Evolutionary conservation across 768 basidiomycete genomes (phyloP).

Genomic region (Lactarius hengduanensis): DNA sequence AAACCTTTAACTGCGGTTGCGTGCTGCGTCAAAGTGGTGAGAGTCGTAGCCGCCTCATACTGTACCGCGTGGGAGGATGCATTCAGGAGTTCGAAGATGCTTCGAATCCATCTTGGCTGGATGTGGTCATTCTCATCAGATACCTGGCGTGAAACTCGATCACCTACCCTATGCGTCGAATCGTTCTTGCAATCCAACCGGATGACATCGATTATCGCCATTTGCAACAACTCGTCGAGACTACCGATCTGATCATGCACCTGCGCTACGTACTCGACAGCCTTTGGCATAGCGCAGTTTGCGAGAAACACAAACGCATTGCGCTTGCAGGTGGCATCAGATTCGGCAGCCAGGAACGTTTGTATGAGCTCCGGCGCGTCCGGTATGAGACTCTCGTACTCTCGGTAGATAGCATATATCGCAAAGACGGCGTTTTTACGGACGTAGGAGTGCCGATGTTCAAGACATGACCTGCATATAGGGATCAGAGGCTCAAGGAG

Average conservation of each 20-base stretch:
- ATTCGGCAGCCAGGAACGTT: conserved; percentile 94
- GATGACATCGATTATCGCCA: conserved; percentile 94
- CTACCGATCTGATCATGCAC: conserved; percentile 80
- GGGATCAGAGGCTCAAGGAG: conserved; percentile 95
- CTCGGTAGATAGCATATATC: conserved; percentile 89
- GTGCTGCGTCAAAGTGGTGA: conserved; percentile 93
- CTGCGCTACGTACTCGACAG: conserved; percentile 85
- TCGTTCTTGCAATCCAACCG: conserved; percentile 85
- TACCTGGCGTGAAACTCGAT: conserved; percentile 1
- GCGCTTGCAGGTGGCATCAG: conserved; percentile 93
- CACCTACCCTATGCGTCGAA: conserved; percentile 73
- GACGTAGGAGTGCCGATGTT: conserved; percentile 97
- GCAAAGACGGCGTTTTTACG: conserved; percentile 99
- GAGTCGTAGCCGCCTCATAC: conserved; percentile 94
- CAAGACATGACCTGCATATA: conserved; percentile 88
- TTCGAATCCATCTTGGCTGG: conserved; percentile 90
- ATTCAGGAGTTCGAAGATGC: conserved; percentile 89
- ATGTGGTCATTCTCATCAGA: not conserved
- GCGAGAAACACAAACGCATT: conserved; percentile 97
- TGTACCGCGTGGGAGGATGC: conserved; percentile 91
- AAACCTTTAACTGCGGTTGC: conserved; percentile 93
- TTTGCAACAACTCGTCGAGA: conserved; percentile 91
- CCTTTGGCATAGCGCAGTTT: conserved; percentile 81
- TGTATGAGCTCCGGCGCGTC: conserved; percentile 95
- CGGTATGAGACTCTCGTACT: conserved; percentile 92